Evolutionary conservation across 1,284 basidiomycete genomes (phyloP), one percentile per base, ranked within the genome.

Genomic region (Acaromyces ingoldii): DNA sequence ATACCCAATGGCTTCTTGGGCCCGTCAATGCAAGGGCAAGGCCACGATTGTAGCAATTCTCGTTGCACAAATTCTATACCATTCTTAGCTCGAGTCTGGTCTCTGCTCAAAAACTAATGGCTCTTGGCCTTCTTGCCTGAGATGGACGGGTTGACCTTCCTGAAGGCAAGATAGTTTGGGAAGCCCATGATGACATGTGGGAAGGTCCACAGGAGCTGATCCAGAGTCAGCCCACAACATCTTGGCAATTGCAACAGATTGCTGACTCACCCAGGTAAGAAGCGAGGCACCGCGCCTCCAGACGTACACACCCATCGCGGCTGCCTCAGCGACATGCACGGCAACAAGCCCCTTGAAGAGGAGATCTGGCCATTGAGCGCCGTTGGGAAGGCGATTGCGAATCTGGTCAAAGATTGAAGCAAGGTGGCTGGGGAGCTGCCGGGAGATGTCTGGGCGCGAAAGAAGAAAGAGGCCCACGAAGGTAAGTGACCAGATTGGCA

Each of bases 161-260:
- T 55, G 50, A 69, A 69, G 6, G 34, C 51, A 31, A 67, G 53
- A 54, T 58, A 69, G 2, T 44, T 44, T 3, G 66, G 64, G 45
- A 69, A 59, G 19, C 66, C 65, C 4, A 67, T 37, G 5, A 50
- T 30, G 24, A 47, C 34, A 3, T 57, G 58, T 7, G 53, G 60
- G 21, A 57, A 15, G 17, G 39, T 41, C 66, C 66, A 69, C 36
- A 57, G 45, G 46, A 57, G 11, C 48, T 38, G 37, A 19, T 9
- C n/a, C 15, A 38, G 37, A 10, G n/a, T 19, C 37, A 38, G 2
- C 37, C n/a, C 7, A 19, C 37, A 7, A 38, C n/a, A 19, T 4
- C 37, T 38, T 1, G 5, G 7, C 10, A 7, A 19, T 19, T 19
- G 22, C 37, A 7, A 10, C 37, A 22, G 2, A 11, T 6, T 2